These are phyloP conservation scores for Rhodofomes roseus DNA, from an alignment of 1,284 basidiomycete genomes.

Conservation along the genomic window DNA sequence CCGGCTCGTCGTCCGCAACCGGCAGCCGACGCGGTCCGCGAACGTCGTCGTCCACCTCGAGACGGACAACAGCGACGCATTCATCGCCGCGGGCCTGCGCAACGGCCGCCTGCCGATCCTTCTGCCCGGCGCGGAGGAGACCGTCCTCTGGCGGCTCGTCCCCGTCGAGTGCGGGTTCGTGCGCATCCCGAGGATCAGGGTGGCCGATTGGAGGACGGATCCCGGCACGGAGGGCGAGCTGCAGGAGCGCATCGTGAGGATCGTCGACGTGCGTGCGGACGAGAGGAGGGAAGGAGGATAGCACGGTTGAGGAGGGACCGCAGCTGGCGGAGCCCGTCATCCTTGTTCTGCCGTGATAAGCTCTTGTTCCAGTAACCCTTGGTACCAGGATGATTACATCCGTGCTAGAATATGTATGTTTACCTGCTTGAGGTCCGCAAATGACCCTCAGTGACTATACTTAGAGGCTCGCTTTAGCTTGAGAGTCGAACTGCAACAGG, in stretches of 20 bases:
- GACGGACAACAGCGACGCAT: conserved; percentile 56
- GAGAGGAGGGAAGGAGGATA: conserved; percentile 10
- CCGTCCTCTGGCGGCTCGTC: conserved; percentile 60
- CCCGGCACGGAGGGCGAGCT: conserved; percentile 5
- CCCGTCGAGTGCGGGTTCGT: conserved; percentile 71
- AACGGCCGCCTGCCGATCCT: conserved; percentile 62
- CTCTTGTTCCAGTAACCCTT: too few relatives aligned
- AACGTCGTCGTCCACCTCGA: conserved; percentile 67
- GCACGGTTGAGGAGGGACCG: not conserved
- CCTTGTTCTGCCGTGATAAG: conserved; percentile 7
- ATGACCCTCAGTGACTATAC: too few relatives aligned
- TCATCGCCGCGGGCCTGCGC: conserved; percentile 70
- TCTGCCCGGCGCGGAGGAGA: conserved; percentile 65
- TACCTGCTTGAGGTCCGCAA: too few relatives aligned
- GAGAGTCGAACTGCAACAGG: too few relatives aligned
- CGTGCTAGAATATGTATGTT: too few relatives aligned
- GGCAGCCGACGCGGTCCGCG: conserved; percentile 56
- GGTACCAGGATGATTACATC: too few relatives aligned
- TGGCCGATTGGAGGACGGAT: conserved; percentile 49
- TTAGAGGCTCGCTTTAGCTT: too few relatives aligned
- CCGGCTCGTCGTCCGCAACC: conserved; percentile 60
- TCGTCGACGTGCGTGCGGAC: conserved; percentile 44
- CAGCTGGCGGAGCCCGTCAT: not conserved
- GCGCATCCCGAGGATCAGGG: conserved; percentile 52
- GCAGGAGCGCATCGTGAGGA: conserved; percentile 44